Evolutionary conservation across 805 yeast genomes (phyloP).

Genomic region (Komagataella mondaviorum): DNA sequence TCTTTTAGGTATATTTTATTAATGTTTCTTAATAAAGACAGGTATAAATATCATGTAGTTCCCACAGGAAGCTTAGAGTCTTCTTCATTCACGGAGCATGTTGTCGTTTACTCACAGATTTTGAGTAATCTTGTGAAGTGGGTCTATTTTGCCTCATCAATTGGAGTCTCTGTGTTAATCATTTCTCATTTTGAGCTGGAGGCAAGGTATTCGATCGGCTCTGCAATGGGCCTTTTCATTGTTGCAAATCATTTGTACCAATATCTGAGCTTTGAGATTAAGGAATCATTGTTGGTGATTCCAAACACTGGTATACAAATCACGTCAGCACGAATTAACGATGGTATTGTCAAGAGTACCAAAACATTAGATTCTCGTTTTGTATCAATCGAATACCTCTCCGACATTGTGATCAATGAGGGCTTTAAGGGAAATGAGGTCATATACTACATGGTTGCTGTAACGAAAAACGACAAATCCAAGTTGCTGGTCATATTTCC

Average conservation of each 20-base stretch:
- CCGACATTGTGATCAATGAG: constrained; percentile 63
- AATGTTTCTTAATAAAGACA: constrained; percentile 2
- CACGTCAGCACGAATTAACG: background rate
- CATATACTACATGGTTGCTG: constrained; percentile 46
- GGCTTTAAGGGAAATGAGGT: constrained; percentile 61
- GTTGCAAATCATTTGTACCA: constrained; percentile 10
- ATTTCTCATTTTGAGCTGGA: background rate
- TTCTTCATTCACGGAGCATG: background rate
- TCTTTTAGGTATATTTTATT: constrained; percentile 1
- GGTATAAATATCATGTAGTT: background rate
- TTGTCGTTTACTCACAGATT: background rate
- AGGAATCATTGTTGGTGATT: constrained; percentile 30
- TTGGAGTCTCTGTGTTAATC: background rate
- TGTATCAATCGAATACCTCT: constrained; percentile 40
- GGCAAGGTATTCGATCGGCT: background rate
- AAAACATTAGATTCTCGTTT: constrained; percentile 17
- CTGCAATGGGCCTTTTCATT: constrained; percentile 7
- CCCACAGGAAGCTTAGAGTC: background rate
- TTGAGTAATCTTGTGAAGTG: background rate
- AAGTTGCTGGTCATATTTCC: constrained; percentile 18
- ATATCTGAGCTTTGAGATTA: constrained; percentile 19
- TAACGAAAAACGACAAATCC: constrained; percentile 23
- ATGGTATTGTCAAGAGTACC: background rate
- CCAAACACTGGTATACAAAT: constrained; percentile 33
- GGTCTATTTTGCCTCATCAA: background rate